A percentile compares a stretch with the other conserved stretches of the same genome.
phyloP scores from a whole-genome alignment of 345 rosid species.

The Garcia nutans region DNA sequence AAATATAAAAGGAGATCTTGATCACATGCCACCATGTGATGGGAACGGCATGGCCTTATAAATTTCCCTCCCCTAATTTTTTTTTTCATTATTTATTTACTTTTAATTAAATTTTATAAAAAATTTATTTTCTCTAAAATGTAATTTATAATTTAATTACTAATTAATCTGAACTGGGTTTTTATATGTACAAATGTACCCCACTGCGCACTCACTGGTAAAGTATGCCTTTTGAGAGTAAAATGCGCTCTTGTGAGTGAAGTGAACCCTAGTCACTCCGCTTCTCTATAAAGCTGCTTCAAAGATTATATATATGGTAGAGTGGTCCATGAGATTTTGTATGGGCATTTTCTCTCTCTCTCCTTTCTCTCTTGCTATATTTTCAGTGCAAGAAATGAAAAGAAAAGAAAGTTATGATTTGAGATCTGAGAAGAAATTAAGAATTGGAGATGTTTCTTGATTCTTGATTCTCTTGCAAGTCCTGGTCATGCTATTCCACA shows the following conservation, averaged over 20 bases:
- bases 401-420: neutral
- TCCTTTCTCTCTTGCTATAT: constrained; percentile 12
- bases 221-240: constrained; percentile 28
- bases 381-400: constrained; percentile 1
- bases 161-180: constrained; percentile 12
- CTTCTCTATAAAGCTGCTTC: constrained; percentile 53
- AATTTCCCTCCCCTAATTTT: neutral
- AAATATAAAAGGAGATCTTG: constrained; percentile 21
- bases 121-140: neutral
- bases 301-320: constrained; percentile 40
- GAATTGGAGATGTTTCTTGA: neutral
- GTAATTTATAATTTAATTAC: neutral
- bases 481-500: constrained; percentile 86
- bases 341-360: constrained; percentile 23
- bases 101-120: neutral
- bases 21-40: constrained; percentile 51
- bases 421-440: constrained; percentile 33
- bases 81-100: neutral
- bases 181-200: constrained; percentile 19
- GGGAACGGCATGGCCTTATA: constrained; percentile 26
- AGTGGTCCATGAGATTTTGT: constrained; percentile 52
- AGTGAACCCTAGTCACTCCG: constrained; percentile 37
- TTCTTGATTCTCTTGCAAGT: constrained; percentile 16
- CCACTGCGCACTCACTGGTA: constrained; percentile 51
- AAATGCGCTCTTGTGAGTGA: constrained; percentile 22